Evolutionary conservation across 2,329 filamentous ascomycete species (phyloP).

Genomic region (Aspergillus pseudonomiae): DNA sequence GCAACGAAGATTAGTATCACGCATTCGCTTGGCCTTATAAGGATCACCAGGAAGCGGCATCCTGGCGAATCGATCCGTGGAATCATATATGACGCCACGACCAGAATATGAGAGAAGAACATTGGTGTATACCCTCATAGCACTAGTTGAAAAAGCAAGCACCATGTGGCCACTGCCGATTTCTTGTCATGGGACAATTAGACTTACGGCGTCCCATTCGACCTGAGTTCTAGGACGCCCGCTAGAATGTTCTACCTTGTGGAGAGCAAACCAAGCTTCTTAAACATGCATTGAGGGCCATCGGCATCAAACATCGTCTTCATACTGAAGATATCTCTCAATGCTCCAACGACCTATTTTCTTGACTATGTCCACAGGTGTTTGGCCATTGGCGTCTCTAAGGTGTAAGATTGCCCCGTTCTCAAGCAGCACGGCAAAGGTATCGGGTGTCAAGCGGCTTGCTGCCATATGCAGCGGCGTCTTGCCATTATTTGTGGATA

Average conservation of each 20-base stretch:
- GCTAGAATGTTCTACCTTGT: constrained; percentile 37
- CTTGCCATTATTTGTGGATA: not conserved
- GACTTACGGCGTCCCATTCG: constrained; percentile 34
- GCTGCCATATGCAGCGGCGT: not conserved
- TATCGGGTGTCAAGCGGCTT: not conserved
- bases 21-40: constrained; percentile 35
- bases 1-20: constrained; percentile 41
- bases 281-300: not conserved
- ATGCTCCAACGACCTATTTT: not conserved
- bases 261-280: constrained; percentile 27
- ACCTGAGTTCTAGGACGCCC: constrained; percentile 21
- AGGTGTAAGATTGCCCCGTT: no score
- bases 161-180: constrained; percentile 23
- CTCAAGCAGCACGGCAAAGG: not conserved
- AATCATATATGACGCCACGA: constrained; percentile 33
- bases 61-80: constrained; percentile 39
- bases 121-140: constrained; percentile 26
- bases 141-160: constrained; percentile 15
- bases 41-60: constrained; percentile 37
- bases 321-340: not conserved
- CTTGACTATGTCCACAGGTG: not conserved
- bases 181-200: constrained; percentile 39
- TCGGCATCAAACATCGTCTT: not conserved
- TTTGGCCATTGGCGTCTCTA: not conserved
- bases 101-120: constrained; percentile 33